A percentile compares a stretch with the other conserved stretches of the same genome.
Evolutionary conservation across 768 basidiomycete genomes (phyloP).

Genomic region (Pulveroboletus sp.): DNA sequence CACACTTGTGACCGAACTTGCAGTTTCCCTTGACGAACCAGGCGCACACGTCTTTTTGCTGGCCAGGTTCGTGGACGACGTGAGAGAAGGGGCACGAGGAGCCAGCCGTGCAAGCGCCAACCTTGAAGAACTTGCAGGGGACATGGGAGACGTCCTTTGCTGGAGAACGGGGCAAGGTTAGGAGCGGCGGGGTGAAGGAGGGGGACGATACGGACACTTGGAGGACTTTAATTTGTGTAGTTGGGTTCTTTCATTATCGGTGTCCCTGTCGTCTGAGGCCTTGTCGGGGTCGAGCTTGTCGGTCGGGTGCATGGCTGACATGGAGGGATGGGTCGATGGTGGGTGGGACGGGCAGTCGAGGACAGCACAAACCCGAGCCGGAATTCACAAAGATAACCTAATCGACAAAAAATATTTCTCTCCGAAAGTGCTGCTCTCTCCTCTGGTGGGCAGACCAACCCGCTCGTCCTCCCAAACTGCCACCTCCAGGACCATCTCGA

Average conservation of each 20-base stretch:
- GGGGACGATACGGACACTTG: constrained; percentile 26
- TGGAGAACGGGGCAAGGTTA: constrained; percentile 21
- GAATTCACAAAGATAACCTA: constrained; percentile 1
- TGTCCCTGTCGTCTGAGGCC: constrained; percentile 17
- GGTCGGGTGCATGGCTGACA: constrained; percentile 13
- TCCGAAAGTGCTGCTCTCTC: background rate
- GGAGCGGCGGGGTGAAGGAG: background rate
- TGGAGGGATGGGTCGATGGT: background rate
- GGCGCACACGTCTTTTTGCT: constrained; percentile 75
- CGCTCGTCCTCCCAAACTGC: too few species aligned
- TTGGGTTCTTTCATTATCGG: constrained; percentile 17
- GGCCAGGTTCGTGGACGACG: constrained; percentile 61
- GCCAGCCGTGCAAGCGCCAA: constrained; percentile 91
- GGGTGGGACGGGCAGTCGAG: background rate
- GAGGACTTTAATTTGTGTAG: constrained; percentile 26
- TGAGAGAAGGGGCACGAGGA: constrained; percentile 96
- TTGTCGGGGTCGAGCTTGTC: constrained; percentile 21
- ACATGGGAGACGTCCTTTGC: constrained; percentile 93
- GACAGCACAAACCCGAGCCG: background rate
- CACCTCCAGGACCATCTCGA: background rate
- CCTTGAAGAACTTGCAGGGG: constrained; percentile 96
- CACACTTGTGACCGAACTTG: constrained; percentile 79
- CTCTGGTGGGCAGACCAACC: background rate
- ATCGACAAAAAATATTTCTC: background rate
- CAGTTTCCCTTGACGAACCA: constrained; percentile 95